Percentiles rank a stretch among this genome's conserved stretches.
Conservation (phyloP, 1,139 yeast species). For the Diutina siamensis region DNA sequence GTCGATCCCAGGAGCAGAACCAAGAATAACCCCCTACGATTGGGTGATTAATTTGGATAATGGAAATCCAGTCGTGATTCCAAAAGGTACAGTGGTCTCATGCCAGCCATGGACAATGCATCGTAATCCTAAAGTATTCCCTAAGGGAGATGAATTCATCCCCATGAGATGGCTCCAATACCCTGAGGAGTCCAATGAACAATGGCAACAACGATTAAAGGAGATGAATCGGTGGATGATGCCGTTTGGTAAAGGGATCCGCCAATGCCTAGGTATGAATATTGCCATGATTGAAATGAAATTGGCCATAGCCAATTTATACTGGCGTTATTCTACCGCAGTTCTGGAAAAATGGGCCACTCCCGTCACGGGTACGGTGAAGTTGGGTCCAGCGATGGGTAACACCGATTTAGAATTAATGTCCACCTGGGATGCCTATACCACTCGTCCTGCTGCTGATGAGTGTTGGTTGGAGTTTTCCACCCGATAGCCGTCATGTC, state of each 20-base stretch:
- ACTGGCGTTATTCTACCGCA: conserved; percentile 32
- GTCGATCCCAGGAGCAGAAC: conserved; percentile 70
- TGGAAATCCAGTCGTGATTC: conserved; percentile 23
- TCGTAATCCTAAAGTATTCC: conserved; percentile 37
- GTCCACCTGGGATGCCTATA: conserved; percentile 41
- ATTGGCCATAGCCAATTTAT: conserved; percentile 40
- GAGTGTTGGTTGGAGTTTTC: conserved; percentile 22
- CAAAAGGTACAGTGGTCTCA: conserved; percentile 46
- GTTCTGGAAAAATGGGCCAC: conserved; percentile 19
- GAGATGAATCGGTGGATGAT: conserved; percentile 44
- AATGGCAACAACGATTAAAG: conserved; percentile 26
- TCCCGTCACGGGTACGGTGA: conserved; percentile 7
- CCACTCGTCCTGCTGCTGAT: conserved; percentile 38
- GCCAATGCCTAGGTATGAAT: conserved; percentile 69
- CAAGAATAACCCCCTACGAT: conserved; percentile 33
- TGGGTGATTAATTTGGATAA: conserved; percentile 14
- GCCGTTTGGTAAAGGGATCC: conserved; percentile 65
- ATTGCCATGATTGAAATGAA: conserved; percentile 60
- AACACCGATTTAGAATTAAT: conserved; percentile 32
- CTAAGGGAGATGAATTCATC: conserved; percentile 36
- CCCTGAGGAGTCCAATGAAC: conserved; percentile 20
- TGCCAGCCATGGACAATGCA: conserved; percentile 61
- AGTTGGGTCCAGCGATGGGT: conserved; percentile 7
- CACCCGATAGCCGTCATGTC: no score
- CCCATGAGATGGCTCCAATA: conserved; percentile 54